Conservation (phyloP, 495 filamentous ascomycete species). For the Penicillium parvum region DNA sequence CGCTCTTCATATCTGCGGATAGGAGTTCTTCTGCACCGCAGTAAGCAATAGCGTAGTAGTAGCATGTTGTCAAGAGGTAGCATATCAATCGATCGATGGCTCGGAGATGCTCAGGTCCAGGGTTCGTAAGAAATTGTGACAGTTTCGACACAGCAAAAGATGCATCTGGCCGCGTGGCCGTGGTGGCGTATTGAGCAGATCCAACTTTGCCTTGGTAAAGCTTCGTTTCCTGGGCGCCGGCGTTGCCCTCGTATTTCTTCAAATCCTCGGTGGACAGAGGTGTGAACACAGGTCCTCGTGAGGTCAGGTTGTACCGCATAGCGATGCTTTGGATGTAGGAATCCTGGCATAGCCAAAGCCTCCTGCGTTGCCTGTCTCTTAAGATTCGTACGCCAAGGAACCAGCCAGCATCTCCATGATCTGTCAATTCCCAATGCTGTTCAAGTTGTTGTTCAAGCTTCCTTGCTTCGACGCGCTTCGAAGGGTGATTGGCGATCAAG, state of each 20-base stretch:
- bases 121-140: constrained; percentile 19
- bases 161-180: constrained; percentile 18
- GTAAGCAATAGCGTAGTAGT: too few relatives aligned
- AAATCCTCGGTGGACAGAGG: too few relatives aligned
- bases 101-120: constrained; percentile 6
- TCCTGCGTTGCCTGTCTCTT: constrained; percentile 6
- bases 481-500: background rate
- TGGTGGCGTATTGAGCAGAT: constrained; percentile 18
- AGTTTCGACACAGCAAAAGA: constrained; percentile 6
- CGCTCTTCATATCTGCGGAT: too few relatives aligned
- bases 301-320: too few relatives aligned
- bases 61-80: constrained; percentile 13
- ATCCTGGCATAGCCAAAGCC: constrained; percentile 16
- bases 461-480: too few relatives aligned
- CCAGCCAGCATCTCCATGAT: constrained; percentile 9
- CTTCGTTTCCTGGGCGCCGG: constrained; percentile 2
- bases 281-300: too few relatives aligned
- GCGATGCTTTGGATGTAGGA: too few relatives aligned
- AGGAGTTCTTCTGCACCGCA: too few relatives aligned
- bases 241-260: background rate
- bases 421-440: constrained; percentile 3
- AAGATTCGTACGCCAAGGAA: constrained; percentile 18
- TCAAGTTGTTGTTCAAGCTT: background rate
- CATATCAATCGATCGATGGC: constrained; percentile 8
- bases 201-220: constrained; percentile 24